A percentile compares a stretch with the other conserved stretches of the same genome.
Conservation (phyloP, 2,329 filamentous ascomycete genomes). For the Colletotrichum australisinense region DNA sequence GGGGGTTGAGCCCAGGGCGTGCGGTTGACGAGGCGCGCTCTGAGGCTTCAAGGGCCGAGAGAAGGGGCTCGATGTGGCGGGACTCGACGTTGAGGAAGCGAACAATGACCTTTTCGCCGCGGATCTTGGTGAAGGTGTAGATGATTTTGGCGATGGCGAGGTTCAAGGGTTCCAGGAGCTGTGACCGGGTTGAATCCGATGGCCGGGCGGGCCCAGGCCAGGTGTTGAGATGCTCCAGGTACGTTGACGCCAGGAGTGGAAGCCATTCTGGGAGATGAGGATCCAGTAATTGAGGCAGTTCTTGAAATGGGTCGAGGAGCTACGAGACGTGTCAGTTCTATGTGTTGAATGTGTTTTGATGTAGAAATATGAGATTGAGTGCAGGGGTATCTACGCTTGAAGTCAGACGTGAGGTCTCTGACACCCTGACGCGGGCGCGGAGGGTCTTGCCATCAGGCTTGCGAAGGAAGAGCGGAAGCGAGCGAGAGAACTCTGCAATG, state of each 20-base stretch:
- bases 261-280: conserved; percentile 82
- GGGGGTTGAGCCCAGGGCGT: conserved; percentile 17
- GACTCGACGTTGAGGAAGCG: conserved; percentile 93
- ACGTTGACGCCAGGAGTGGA: conserved; percentile 79
- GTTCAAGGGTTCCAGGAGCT: conserved; percentile 67
- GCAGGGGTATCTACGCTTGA: conserved; percentile 51
- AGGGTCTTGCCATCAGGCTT: conserved; percentile 60
- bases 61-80: conserved; percentile 82
- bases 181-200: conserved; percentile 46
- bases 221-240: conserved; percentile 72
- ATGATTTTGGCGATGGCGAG: conserved; percentile 82
- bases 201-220: conserved; percentile 45
- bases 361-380: background rate
- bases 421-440: conserved; percentile 61
- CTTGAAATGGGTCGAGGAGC: conserved; percentile 89
- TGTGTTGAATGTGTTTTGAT: too few relatives aligned
- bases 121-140: conserved; percentile 93
- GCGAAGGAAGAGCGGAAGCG: conserved; percentile 63
- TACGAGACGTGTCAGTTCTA: conserved; percentile 37
- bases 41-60: conserved; percentile 77
- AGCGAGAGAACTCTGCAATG: conserved; percentile 67
- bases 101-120: conserved; percentile 92
- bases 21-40: conserved; percentile 43
- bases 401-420: conserved; percentile 61
- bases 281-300: conserved; percentile 93